Base-by-base conservation (phyloP, 2,329 filamentous ascomycete genomes). In the Capronia americana region DNA sequence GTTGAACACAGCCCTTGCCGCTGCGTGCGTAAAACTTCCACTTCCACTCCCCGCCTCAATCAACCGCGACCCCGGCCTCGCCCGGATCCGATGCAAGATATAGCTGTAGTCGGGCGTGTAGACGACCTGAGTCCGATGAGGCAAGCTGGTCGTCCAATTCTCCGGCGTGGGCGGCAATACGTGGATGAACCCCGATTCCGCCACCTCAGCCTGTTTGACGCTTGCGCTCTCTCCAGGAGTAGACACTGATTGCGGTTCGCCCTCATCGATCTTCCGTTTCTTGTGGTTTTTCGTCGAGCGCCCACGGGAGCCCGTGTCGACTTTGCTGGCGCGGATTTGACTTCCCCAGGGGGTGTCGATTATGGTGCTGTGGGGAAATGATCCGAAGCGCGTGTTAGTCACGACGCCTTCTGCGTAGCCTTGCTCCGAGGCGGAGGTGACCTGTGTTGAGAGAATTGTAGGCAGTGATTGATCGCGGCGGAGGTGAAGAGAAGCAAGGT, bases 351-450 rank as follows among this genome's bases (percentile, higher is more conserved):
- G 90, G 61, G 93, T 83, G 4, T 87, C 84, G 63, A 97, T 85
- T 54, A 94, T 80, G 0, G 91, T 93, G 11, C 86, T 90, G 76
- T 94, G 92, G 0, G 92, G 91, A 67, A 93, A 94, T 0, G 93
- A 97, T 57, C 95, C 95, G 75, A 97, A 99, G 53, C 93, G 89
- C 1, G 94, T 99, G 80, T 97, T 98, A 61, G 93, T 87, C 2
- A 92, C 90, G 55, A 88, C 89, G 41, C 91, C 91, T 75, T 93
- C 90, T 32, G 86, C 86, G 73, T 93, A 93, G 66, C 90, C 91
- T 74, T 89, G 86, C 69, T 90, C 84, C 50, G 86, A 84, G 60
- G 87, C 87, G 44, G 86, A 84, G 14, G 56, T 63, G 26, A 57
- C 64, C 24, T 84, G 84, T 32, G 86, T 81, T 69, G 86, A 83